Conservation (phyloP, 2,329 filamentous ascomycete genomes). For the Colletotrichum sp. region DNA sequence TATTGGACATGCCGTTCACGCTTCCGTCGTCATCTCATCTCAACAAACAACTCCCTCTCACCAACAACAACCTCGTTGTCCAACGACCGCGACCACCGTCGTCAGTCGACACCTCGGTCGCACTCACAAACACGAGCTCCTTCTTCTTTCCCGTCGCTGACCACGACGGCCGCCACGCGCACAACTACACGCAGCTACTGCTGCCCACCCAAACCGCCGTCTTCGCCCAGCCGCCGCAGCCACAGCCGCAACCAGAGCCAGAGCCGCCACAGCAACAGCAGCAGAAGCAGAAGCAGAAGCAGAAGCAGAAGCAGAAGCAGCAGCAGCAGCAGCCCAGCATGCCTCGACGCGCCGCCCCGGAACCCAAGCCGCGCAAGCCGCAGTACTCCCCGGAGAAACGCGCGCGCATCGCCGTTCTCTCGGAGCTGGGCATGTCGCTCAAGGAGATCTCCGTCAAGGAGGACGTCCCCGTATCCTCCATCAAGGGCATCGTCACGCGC, state of each 20-base stretch:
- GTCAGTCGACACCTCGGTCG: neutral
- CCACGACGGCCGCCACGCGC: neutral
- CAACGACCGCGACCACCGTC: neutral
- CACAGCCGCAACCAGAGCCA: neutral
- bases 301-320: neutral
- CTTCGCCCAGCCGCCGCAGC: neutral
- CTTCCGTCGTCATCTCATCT: constrained; percentile 1
- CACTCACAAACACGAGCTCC: neutral
- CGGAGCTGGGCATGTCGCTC: constrained; percentile 19
- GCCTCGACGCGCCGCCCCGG: constrained; percentile 18
- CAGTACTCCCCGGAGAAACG: constrained; percentile 20
- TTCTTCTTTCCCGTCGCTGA: neutral
- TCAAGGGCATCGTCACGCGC: constrained; percentile 20
- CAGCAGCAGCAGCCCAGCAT: neutral
- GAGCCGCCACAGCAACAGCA: neutral
- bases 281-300: neutral
- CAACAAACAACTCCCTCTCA: neutral
- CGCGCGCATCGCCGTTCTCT: constrained; percentile 19
- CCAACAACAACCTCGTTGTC: neutral
- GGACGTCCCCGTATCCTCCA: constrained; percentile 18
- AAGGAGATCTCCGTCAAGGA: constrained; percentile 20
- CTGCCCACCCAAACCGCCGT: neutral
- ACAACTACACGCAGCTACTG: neutral
- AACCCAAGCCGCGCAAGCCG: constrained; percentile 19
- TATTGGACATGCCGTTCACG: neutral